Evolutionary conservation across 1,284 basidiomycete genomes (phyloP).

Genomic region (Tilletia walkeri): DNA sequence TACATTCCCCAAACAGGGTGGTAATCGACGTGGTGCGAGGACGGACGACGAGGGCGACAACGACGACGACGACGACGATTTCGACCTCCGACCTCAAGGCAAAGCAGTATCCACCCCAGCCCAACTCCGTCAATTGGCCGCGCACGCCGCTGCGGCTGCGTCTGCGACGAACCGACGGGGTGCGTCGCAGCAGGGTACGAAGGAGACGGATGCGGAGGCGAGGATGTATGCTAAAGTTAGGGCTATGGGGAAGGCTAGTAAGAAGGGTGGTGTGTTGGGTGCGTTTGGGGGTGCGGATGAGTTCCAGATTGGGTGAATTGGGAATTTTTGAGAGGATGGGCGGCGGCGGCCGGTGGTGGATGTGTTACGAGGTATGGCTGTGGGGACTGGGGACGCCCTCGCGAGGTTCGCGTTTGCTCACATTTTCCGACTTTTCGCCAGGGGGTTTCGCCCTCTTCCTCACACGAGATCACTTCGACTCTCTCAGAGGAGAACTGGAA

Average conservation of each 20-base stretch:
- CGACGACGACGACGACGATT: conserved; percentile 18
- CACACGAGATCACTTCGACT: too few species aligned
- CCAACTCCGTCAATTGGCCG: background rate
- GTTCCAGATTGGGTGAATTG: conserved; percentile 44
- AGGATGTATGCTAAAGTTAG: conserved; percentile 86
- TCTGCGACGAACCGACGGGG: background rate
- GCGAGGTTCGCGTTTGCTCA: too few species aligned
- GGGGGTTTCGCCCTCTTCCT: too few species aligned
- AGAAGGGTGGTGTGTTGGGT: conserved; percentile 75
- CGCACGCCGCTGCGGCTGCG: background rate
- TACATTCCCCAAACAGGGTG: too few species aligned
- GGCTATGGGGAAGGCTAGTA: conserved; percentile 75
- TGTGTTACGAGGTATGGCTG: background rate
- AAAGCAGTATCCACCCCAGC: background rate
- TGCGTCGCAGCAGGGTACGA: background rate
- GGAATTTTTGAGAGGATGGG: background rate
- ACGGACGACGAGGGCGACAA: background rate
- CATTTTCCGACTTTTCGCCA: too few species aligned
- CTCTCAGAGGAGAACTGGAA: too few species aligned
- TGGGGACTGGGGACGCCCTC: background rate
- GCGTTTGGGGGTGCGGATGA: conserved; percentile 63
- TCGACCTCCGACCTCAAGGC: background rate
- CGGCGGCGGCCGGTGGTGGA: background rate
- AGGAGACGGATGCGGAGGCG: conserved; percentile 66
- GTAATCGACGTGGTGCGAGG: too few species aligned